phyloP scores from a whole-genome alignment of 257 asterid species.

The Echium plantagineum region DNA sequence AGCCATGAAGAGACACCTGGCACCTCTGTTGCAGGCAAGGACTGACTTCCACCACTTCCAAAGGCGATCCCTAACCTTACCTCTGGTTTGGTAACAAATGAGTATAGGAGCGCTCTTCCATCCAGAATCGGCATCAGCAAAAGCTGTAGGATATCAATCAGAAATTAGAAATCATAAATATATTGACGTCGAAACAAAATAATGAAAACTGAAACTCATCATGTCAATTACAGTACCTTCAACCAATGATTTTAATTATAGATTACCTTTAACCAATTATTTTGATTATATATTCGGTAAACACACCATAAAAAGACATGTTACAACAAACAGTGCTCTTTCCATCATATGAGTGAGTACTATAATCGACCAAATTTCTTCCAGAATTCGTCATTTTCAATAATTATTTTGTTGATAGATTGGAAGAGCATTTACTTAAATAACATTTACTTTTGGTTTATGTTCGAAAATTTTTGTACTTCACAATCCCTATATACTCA shows the following conservation, averaged over 20 bases:
- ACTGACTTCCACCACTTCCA: conserved; percentile 95
- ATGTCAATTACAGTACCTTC: not conserved
- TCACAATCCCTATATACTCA: too few relatives aligned
- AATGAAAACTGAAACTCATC: not conserved
- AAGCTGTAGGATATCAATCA: conserved; percentile 42
- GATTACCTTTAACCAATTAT: too few relatives aligned
- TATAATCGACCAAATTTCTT: too few relatives aligned
- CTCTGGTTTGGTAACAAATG: conserved; percentile 80
- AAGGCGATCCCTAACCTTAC: conserved; percentile 90
- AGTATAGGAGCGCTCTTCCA: conserved; percentile 74
- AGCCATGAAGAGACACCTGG: conserved; percentile 99
- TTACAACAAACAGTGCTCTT: not conserved
- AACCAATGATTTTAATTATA: not conserved
- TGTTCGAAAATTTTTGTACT: too few relatives aligned
- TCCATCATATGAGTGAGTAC: not conserved
- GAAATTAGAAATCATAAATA: not conserved
- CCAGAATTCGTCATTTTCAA: too few relatives aligned
- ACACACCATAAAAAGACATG: not conserved
- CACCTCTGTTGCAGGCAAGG: conserved; percentile 92
- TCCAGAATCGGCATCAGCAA: conserved; percentile 76
- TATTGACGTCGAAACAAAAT: not conserved
- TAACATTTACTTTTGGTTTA: too few relatives aligned
- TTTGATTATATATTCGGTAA: too few relatives aligned
- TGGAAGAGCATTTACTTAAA: too few relatives aligned
- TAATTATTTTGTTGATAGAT: too few relatives aligned